Evolutionary conservation across 2,329 filamentous ascomycete species (phyloP).

Genomic region (Penicillium sp.): DNA sequence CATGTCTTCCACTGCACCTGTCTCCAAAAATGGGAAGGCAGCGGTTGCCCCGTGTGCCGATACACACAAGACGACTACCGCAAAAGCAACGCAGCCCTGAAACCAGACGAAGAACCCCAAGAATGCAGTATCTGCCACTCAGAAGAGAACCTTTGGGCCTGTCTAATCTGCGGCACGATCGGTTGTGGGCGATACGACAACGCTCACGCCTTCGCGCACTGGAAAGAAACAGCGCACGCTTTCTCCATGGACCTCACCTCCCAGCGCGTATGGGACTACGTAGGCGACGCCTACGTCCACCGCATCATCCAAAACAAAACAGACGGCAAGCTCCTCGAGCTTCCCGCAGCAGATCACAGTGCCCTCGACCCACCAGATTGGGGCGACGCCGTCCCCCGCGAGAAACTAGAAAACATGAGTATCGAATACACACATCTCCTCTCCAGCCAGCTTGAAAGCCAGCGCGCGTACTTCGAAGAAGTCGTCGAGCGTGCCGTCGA

Average conservation of each 20-base stretch:
- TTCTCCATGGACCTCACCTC: slow-evolving; percentile 92
- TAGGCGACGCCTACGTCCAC: slow-evolving; percentile 92
- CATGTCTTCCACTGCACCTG: slow-evolving; percentile 98
- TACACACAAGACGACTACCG: slow-evolving; percentile 69
- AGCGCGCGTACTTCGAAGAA: slow-evolving; percentile 91
- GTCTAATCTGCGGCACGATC: slow-evolving; percentile 86
- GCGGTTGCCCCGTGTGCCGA: slow-evolving; percentile 89
- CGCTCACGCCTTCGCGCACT: slow-evolving; percentile 90
- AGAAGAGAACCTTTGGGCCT: slow-evolving; percentile 86
- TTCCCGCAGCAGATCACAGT: slow-evolving; percentile 61
- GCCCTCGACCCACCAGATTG: slow-evolving; percentile 45
- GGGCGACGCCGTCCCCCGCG: slow-evolving; percentile 50
- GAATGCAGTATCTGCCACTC: slow-evolving; percentile 80
- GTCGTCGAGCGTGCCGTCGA: slow-evolving; percentile 84
- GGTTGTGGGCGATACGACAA: slow-evolving; percentile 94
- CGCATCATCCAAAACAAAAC: slow-evolving; percentile 91
- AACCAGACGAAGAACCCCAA: slow-evolving; percentile 55
- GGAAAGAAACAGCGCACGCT: slow-evolving; percentile 82
- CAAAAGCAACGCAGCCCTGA: slow-evolving; percentile 48
- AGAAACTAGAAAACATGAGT: slow-evolving; percentile 75
- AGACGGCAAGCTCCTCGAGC: slow-evolving; percentile 86
- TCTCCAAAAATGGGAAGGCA: slow-evolving; percentile 92
- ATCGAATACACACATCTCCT: slow-evolving; percentile 94
- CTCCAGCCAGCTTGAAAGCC: slow-evolving; percentile 87
- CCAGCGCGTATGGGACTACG: slow-evolving; percentile 98